Conservation (phyloP, 2,329 filamentous ascomycete species). For the Ophiosphaerella korrae region DNA sequence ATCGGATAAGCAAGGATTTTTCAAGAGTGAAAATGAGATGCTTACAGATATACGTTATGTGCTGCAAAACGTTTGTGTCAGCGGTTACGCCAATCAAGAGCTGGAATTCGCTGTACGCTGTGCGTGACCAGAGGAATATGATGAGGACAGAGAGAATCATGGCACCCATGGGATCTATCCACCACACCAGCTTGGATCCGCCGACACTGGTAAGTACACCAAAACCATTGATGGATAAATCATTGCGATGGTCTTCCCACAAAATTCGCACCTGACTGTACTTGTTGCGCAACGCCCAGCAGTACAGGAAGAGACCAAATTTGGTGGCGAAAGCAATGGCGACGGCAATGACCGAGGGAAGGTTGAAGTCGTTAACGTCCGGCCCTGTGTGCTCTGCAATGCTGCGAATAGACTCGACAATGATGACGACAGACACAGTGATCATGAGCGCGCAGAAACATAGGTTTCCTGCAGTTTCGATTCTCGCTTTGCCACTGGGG, state of each 20-base stretch:
- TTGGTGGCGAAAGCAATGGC: constrained; percentile 85
- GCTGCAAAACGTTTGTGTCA: constrained; percentile 82
- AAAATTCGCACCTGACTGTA: constrained; percentile 91
- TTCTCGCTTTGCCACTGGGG: constrained; percentile 88
- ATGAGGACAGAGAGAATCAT: constrained; percentile 82
- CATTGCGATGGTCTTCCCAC: constrained; percentile 97
- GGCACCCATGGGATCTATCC: constrained; percentile 92
- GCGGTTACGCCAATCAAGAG: constrained; percentile 89
- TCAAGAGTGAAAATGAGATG: constrained; percentile 5
- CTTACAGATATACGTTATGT: constrained; percentile 90
- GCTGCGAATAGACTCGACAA: constrained; percentile 81
- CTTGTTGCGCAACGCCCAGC: constrained; percentile 86
- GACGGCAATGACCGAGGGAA: constrained; percentile 85
- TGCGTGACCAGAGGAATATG: constrained; percentile 78
- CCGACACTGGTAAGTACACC: constrained; percentile 91
- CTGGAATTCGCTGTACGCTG: constrained; percentile 87
- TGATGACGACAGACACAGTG: constrained; percentile 86
- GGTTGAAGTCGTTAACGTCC: constrained; percentile 68
- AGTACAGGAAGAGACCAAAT: constrained; percentile 83
- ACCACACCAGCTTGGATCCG: constrained; percentile 87
- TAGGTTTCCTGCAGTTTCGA: constrained; percentile 96
- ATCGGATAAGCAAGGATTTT: background rate
- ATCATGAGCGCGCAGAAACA: constrained; percentile 97
- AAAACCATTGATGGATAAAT: constrained; percentile 94
- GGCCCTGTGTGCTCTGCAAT: constrained; percentile 58